phyloP scores from a whole-genome alignment of 306 rosid genomes.

The Hippophae tibetana region DNA sequence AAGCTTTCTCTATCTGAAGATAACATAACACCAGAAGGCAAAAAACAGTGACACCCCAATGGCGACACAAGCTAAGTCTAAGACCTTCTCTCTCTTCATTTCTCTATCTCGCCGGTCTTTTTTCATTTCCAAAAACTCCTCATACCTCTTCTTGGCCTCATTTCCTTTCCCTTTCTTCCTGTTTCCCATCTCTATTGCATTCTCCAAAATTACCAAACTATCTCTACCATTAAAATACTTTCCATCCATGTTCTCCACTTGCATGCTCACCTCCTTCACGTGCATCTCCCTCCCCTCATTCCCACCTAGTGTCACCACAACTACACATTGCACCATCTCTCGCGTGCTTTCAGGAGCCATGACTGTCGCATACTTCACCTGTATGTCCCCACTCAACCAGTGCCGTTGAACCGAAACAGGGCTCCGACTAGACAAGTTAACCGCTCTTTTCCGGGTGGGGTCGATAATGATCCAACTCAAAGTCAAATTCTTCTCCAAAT shows the following conservation, averaged over 20 bases:
- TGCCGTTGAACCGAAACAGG: slow-evolving; percentile 44
- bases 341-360: slow-evolving; percentile 22
- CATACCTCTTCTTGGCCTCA: slow-evolving; percentile 8
- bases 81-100: too few species aligned
- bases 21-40: too few species aligned
- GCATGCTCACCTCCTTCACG: slow-evolving; percentile 59
- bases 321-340: slow-evolving; percentile 29
- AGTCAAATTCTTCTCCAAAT: slow-evolving; percentile 38
- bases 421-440: slow-evolving; percentile 49
- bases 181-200: slow-evolving; percentile 33
- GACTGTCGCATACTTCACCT: slow-evolving; percentile 36
- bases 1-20: too few species aligned
- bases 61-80: too few species aligned
- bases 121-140: too few species aligned
- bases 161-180: slow-evolving; percentile 31
- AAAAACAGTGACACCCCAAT: too few species aligned
- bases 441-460: slow-evolving; percentile 43
- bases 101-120: too few species aligned
- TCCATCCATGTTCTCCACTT: slow-evolving; percentile 62
- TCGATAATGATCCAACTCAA: slow-evolving; percentile 77
- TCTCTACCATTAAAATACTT: slow-evolving; percentile 55
- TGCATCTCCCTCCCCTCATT: slow-evolving; percentile 43
- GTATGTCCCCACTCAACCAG: slow-evolving; percentile 58
- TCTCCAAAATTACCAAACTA: slow-evolving; percentile 41
- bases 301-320: slow-evolving; percentile 59